phyloP scores from a whole-genome alignment of 331 rosid genomes.

The Malus hybrid region DNA sequence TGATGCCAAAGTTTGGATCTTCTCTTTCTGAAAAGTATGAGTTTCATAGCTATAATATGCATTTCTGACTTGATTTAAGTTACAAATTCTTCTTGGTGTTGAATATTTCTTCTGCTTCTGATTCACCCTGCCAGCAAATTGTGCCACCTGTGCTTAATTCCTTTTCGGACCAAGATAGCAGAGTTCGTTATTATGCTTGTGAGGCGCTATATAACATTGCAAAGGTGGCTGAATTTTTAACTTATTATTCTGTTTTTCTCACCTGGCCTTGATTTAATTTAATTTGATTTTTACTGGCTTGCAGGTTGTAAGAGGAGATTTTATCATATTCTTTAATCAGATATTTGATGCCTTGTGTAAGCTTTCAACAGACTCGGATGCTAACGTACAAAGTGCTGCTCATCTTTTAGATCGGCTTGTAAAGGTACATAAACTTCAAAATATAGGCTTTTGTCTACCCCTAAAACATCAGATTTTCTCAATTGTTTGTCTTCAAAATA shows the following conservation, averaged over 20 bases:
- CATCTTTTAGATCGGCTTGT: conserved; percentile 95
- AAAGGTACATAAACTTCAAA: conserved; percentile 43
- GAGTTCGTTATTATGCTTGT: conserved; percentile 98
- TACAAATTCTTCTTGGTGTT: not conserved
- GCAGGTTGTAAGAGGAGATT: conserved; percentile 98
- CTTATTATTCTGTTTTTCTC: not conserved
- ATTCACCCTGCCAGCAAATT: conserved; percentile 59
- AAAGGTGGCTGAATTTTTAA: conserved; percentile 48
- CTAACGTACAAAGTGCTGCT: conserved; percentile 97
- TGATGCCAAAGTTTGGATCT: not conserved
- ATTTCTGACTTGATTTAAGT: not conserved
- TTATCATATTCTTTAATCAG: conserved; percentile 88
- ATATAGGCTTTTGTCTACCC: not conserved
- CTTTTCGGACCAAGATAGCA: conserved; percentile 90
- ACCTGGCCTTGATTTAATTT: conserved; percentile 23
- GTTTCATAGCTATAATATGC: not conserved
- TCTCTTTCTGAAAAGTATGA: not conserved
- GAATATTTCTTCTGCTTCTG: conserved; percentile 19
- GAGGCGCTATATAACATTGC: conserved; percentile 97
- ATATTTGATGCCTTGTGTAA: conserved; percentile 96
- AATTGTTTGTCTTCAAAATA: conserved; percentile 3
- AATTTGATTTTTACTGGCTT: conserved; percentile 15
- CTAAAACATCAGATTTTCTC: conserved; percentile 13
- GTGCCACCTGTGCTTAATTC: conserved; percentile 86
- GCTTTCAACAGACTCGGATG: conserved; percentile 95